These are phyloP conservation scores for Helotiales sp. DNA, from an alignment of 2,329 filamentous ascomycete genomes.

Conservation along the genomic window DNA sequence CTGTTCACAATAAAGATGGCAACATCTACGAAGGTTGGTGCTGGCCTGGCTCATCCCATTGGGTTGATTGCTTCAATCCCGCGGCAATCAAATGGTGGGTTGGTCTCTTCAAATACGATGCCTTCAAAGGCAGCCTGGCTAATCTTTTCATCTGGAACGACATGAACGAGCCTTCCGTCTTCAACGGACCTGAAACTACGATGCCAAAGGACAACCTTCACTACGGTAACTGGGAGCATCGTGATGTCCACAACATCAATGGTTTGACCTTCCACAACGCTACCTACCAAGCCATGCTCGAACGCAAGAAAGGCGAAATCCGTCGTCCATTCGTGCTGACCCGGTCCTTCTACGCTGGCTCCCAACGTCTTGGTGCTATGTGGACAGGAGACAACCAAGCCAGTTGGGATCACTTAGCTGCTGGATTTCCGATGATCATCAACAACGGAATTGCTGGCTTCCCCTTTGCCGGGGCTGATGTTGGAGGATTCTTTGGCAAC, in stretches of 20 bases:
- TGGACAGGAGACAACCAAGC: constrained; percentile 99
- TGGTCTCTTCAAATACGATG: constrained; percentile 80
- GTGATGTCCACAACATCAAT: constrained; percentile 94
- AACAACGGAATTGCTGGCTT: constrained; percentile 91
- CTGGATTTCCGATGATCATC: constrained; percentile 88
- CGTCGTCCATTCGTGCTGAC: constrained; percentile 91
- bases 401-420: constrained; percentile 86
- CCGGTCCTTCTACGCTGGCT: constrained; percentile 87
- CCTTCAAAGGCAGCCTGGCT: constrained; percentile 79
- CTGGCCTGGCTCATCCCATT: constrained; percentile 96
- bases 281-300: constrained; percentile 80
- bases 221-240: constrained; percentile 89
- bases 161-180: constrained; percentile 99
- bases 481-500: constrained; percentile 97
- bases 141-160: constrained; percentile 99
- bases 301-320: constrained; percentile 82
- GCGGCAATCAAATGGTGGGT: constrained; percentile 90
- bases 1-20: constrained; percentile 85
- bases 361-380: constrained; percentile 89
- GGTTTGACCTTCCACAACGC: constrained; percentile 95
- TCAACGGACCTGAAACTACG: constrained; percentile 96
- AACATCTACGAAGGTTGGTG: constrained; percentile 95
- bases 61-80: constrained; percentile 97
- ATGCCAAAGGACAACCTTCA: constrained; percentile 99
- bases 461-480: constrained; percentile 92